These are phyloP conservation scores for Mrakia frigida DNA, from an alignment of 768 basidiomycete species.

Conservation along the genomic window DNA sequence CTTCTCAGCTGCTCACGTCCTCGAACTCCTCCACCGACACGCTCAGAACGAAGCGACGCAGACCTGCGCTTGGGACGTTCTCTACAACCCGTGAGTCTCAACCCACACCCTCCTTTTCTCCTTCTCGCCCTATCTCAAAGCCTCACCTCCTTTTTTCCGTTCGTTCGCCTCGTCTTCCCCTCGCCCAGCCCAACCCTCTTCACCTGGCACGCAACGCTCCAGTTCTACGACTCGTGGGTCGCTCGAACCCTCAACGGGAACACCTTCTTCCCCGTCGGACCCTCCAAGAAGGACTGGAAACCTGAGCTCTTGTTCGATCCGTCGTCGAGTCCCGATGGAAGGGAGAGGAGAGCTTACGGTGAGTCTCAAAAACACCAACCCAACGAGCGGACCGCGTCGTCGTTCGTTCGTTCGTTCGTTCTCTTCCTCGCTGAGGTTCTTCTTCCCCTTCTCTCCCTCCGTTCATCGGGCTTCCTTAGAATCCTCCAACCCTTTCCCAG, in stretches of 20 bases:
- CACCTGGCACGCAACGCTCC: constrained; percentile 36
- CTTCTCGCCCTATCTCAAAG: neutral
- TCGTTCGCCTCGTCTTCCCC: neutral
- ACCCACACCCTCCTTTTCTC: neutral
- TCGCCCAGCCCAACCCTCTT: neutral
- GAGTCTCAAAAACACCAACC: neutral
- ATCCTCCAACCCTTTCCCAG: neutral
- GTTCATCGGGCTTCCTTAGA: neutral
- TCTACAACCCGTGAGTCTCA: constrained; percentile 3
- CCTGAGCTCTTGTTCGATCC: neutral
- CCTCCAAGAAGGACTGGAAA: constrained; percentile 39
- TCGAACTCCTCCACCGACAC: constrained; percentile 43
- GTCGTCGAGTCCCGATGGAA: constrained; percentile 33
- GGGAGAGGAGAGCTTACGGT: neutral
- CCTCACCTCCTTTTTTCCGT: too few relatives aligned
- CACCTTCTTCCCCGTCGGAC: constrained; percentile 41
- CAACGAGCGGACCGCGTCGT: neutral
- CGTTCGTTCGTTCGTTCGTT: neutral
- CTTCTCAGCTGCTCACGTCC: constrained; percentile 39
- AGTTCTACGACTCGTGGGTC: constrained; percentile 45
- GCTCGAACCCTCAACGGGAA: constrained; percentile 41
- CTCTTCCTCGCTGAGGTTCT: neutral
- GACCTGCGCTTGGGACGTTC: constrained; percentile 43
- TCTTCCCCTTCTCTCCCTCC: neutral
- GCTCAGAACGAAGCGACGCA: constrained; percentile 41